Percentiles rank a stretch among this genome's conserved stretches.
Conservation (phyloP, 805 yeast genomes). For the Danielia oregonensis region DNA sequence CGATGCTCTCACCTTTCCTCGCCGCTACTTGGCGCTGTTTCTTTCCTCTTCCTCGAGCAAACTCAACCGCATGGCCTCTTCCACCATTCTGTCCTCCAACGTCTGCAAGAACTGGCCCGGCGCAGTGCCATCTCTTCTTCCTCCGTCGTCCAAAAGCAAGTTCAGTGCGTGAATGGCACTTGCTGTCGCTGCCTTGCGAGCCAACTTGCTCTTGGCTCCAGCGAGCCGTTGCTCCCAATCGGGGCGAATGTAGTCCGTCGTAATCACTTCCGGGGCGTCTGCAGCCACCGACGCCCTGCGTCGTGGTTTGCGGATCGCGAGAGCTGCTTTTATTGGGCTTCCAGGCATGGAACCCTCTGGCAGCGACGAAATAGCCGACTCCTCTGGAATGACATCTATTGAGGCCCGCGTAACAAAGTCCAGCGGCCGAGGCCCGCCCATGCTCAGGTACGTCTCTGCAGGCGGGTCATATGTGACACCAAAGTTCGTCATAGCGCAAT, state of each 20-base stretch:
- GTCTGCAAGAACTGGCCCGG: conserved; percentile 13
- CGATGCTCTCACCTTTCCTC: too few species aligned
- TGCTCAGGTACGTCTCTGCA: conserved; percentile 47
- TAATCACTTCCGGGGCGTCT: conserved; percentile 64
- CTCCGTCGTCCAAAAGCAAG: conserved; percentile 44
- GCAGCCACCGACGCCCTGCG: conserved; percentile 55
- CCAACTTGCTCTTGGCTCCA: conserved; percentile 71
- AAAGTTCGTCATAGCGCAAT: conserved; percentile 83
- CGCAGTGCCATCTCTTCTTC: conserved; percentile 2
- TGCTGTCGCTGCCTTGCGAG: conserved; percentile 89
- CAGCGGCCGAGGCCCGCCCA: conserved; percentile 52
- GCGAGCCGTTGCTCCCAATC: conserved; percentile 82
- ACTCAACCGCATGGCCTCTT: conserved; percentile 76
- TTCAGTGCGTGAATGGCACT: conserved; percentile 90
- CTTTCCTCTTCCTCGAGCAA: conserved; percentile 66
- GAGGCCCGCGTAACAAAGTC: conserved; percentile 22
- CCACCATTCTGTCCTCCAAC: conserved; percentile 70
- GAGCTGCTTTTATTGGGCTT: conserved; percentile 1
- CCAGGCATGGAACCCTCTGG: neutral
- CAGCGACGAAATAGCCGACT: neutral
- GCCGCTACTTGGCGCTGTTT: conserved; percentile 22
- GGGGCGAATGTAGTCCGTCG: conserved; percentile 82
- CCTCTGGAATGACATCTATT: conserved; percentile 8
- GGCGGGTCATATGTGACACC: conserved; percentile 82
- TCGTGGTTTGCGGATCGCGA: conserved; percentile 8